Evolutionary conservation across 306 rosid genomes (phyloP).

Genomic region (Boehmeria nivea): DNA sequence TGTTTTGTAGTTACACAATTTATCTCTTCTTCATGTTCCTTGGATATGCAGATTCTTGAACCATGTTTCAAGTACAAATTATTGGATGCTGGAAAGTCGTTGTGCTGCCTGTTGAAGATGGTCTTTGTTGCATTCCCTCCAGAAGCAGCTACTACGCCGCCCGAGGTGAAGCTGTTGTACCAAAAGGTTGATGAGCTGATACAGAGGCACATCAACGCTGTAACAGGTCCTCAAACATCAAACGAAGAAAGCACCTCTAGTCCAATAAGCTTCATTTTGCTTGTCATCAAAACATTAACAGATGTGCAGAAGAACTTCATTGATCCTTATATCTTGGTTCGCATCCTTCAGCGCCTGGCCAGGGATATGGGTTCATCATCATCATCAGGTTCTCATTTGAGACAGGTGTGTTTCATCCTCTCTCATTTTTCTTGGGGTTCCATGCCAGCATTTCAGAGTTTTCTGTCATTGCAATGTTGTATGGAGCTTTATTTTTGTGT

Average conservation of each 20-base stretch:
- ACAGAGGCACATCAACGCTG: slow-evolving; percentile 66
- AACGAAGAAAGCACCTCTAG: slow-evolving; percentile 71
- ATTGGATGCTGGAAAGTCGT: slow-evolving; percentile 89
- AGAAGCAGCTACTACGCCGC: slow-evolving; percentile 70
- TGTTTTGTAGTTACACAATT: background rate
- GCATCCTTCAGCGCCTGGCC: slow-evolving; percentile 88
- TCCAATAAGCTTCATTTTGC: slow-evolving; percentile 79
- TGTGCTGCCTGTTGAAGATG: slow-evolving; percentile 93
- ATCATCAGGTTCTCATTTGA: slow-evolving; percentile 64
- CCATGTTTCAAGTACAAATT: slow-evolving; percentile 94
- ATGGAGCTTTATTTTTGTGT: background rate
- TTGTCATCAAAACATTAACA: slow-evolving; percentile 83
- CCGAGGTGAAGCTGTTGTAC: slow-evolving; percentile 69
- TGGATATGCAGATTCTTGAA: slow-evolving; percentile 74
- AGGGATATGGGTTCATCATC: slow-evolving; percentile 92
- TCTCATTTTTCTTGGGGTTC: slow-evolving; percentile 2
- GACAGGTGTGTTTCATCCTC: slow-evolving; percentile 60
- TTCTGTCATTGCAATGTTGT: background rate
- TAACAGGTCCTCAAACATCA: slow-evolving; percentile 67
- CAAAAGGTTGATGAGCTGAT: slow-evolving; percentile 94
- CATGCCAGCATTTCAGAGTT: background rate
- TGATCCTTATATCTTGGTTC: slow-evolving; percentile 75
- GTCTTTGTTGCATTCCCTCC: slow-evolving; percentile 90
- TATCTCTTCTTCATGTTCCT: slow-evolving; percentile 1
- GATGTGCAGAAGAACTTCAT: slow-evolving; percentile 87